Percentiles rank a stretch among this genome's conserved stretches.
phyloP scores from a whole-genome alignment of 2,329 filamentous ascomycete species.

The Xylariaceae sp. region DNA sequence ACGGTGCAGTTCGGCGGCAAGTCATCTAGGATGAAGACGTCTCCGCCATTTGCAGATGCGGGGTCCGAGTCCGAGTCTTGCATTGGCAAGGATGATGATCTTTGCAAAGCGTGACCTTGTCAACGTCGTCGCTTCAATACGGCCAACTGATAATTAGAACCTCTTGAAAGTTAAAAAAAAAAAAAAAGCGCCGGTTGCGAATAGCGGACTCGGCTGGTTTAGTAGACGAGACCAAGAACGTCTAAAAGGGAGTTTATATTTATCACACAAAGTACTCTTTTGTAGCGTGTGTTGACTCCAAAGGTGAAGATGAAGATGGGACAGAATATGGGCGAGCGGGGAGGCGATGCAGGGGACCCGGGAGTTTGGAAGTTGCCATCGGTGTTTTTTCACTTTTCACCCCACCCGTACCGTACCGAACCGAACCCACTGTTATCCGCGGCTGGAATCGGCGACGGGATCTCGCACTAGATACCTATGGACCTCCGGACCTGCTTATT shows the following conservation, averaged over 20 bases:
- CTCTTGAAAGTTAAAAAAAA: not conserved
- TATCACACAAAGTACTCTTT: too few relatives aligned
- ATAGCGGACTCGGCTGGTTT: slow-evolving; percentile 31
- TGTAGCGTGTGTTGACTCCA: too few relatives aligned
- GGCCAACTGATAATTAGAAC: slow-evolving; percentile 21
- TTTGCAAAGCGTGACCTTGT: slow-evolving; percentile 1
- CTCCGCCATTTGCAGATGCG: slow-evolving; percentile 34
- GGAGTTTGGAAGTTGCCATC: slow-evolving; percentile 17
- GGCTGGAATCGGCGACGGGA: not conserved
- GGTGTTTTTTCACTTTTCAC: not conserved
- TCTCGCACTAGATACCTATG: too few relatives aligned
- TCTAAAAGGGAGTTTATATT: too few relatives aligned
- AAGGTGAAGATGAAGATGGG: too few relatives aligned
- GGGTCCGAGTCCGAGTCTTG: slow-evolving; percentile 25
- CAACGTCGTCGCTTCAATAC: slow-evolving; percentile 4
- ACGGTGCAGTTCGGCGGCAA: slow-evolving; percentile 47
- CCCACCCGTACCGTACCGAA: slow-evolving; percentile 2
- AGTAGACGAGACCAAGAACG: slow-evolving; percentile 21
- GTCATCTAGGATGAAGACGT: slow-evolving; percentile 48
- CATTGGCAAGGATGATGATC: slow-evolving; percentile 13
- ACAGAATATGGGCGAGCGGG: slow-evolving; percentile 7
- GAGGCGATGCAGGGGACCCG: slow-evolving; percentile 15
- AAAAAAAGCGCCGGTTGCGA: slow-evolving; percentile 28
- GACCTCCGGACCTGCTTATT: too few relatives aligned
- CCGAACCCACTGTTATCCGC: slow-evolving; percentile 28